A percentile compares a stretch with the other conserved stretches of the same genome.
Conservation (phyloP, 1,284 basidiomycete species). For the Microbotryum scabiosae region DNA sequence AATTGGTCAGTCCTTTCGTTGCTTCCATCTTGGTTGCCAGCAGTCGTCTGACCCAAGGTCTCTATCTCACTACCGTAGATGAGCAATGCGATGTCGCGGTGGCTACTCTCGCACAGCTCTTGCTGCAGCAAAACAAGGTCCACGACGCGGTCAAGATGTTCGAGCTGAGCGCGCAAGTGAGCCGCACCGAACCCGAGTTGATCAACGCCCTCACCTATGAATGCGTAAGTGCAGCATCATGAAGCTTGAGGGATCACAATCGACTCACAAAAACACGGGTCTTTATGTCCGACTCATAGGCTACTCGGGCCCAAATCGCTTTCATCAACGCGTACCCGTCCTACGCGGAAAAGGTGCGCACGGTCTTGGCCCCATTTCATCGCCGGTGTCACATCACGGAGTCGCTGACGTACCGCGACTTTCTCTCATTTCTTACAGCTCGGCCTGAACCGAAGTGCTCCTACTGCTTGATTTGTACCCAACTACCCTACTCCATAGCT, state of each 20-base stretch:
- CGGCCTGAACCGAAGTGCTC: neutral
- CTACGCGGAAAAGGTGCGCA: constrained; percentile 9
- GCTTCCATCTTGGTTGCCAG: neutral
- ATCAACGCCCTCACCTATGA: constrained; percentile 80
- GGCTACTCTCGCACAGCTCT: constrained; percentile 88
- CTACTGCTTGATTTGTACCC: neutral
- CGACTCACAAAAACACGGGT: constrained; percentile 1
- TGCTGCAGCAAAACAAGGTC: constrained; percentile 83
- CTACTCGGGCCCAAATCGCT: constrained; percentile 66
- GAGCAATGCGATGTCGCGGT: constrained; percentile 94
- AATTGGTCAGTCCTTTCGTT: constrained; percentile 45
- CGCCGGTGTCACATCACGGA: too few species aligned
- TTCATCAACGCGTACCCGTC: constrained; percentile 49
- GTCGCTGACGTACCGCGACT: neutral
- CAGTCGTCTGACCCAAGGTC: neutral
- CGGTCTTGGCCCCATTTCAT: neutral
- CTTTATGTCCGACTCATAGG: constrained; percentile 44
- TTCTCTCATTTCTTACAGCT: neutral
- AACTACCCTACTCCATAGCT: neutral
- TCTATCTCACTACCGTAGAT: constrained; percentile 38
- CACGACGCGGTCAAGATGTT: constrained; percentile 83
- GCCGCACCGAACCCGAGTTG: constrained; percentile 84
- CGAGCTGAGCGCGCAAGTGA: constrained; percentile 70
- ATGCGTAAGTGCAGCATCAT: constrained; percentile 43
- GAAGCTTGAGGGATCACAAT: constrained; percentile 1